Base-by-base conservation (phyloP, 1,139 yeast genomes). In the Hemisphaericaspora xylofermentans region DNA sequence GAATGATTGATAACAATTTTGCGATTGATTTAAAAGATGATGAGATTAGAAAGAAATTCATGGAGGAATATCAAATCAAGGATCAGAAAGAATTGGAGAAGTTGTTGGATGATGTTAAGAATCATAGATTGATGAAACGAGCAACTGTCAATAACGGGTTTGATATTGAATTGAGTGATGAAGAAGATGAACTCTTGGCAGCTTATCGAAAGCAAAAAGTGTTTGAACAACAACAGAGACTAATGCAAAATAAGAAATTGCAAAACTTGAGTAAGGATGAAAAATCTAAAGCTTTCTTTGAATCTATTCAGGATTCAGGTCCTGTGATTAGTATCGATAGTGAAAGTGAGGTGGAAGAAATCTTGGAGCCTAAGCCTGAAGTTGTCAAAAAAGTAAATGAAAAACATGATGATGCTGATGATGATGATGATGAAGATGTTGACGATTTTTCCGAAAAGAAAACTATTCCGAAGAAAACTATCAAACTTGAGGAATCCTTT, bases 71-170 rank as follows among this genome's bases (percentile, higher is more conserved):
- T 51, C 78, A 82, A 34, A 77, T 76, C 41, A 75, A 78, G 37
- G 97, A 91, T 60, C 76, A 80, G 47, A 76, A 77, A 45, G 76
- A 84, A 63, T 80, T 91, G 44, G 84, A 83, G 56, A 83, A 78
- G 58, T 78, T 91, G 41, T 74, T 86, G 50, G 86, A 83, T 45
- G 98, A 91, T 61, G 76, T 91, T 41, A 84, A 86, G 51, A 84
- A 84, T 44, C 97, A 95, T 50, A 84, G 83, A 27, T 79, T 88
- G 58, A 73, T 88, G 30, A 85, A 81, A 51, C 74, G 88, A 45
- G 73, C 73, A 7, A 74, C 74, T 15, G 31, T 31, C 10, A 41
- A 35, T 34, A 74, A 75, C 39, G 78, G 76, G 2, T 71, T 79
- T 36, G 88, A 82, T 45, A 64, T 85, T 35, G 91, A 86, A 45